Base-by-base conservation (phyloP, 1,284 basidiomycete genomes). In the Afroboletus lepidellus region DNA sequence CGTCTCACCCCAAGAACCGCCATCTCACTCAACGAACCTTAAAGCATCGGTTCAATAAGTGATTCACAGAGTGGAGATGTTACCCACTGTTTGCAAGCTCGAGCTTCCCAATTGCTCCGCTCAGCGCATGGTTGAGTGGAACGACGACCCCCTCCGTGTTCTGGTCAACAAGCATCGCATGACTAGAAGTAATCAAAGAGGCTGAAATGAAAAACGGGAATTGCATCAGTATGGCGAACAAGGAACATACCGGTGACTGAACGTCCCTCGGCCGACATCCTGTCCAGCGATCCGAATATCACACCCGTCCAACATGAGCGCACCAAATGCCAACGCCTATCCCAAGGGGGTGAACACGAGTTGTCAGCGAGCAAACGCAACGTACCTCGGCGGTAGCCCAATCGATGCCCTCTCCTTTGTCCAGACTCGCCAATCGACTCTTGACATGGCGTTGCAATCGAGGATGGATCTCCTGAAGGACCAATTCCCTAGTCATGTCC, bases 141-240 rank as follows among this genome's bases (percentile, higher is more conserved):
- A 94, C 45, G 5, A 41, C 38, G 7, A 51, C 87, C 3, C 77
- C 74, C 65, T 94, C 92, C 1, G 84, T 86, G 62, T 81, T 79
- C 69, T 95, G 93, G 64, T 95, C 84, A 2, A 94, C 90, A 21
- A 94, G 73, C 90, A 94, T 93, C 0, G 91, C 92, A 70, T 96
- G 93, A 24, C 84, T 85, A 53, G 0, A 18, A 25, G 3, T 6
- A 0, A 18, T 33, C 36, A 32, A 16, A 18, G 24, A n/a, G 29
- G 37, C 16, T 8, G 2, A 30, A 23, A 18, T 27, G 12, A 49
- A 21, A 33, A 38, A 16, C 2, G 5, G 16, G n/a, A 5, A 27
- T 18, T 2, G 39, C 5, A 37, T 4, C 15, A 36, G 18, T 6
- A 15, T 3, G 21, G 23, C 2, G n/a, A n/a, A n/a, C n/a, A n/a